A percentile compares a stretch with the other conserved stretches of the same genome.
phyloP scores from a whole-genome alignment of 2,329 filamentous ascomycete genomes.

The Fusarium poae region DNA sequence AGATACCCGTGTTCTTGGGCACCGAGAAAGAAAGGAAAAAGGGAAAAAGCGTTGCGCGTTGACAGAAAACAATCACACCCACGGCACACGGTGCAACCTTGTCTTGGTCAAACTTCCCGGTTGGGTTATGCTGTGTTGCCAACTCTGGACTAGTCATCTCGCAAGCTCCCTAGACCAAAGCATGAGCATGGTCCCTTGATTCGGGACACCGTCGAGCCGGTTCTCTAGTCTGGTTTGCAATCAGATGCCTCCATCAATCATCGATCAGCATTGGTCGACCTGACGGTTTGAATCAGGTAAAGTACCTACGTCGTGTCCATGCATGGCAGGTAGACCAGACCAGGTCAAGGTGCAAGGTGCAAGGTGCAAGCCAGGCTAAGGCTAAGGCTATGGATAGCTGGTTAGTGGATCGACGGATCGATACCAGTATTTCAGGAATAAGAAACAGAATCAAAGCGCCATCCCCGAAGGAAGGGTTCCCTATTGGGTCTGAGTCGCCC shows the following conservation, averaged over 20 bases:
- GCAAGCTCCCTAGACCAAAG: slow-evolving; percentile 15
- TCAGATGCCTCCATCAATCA: slow-evolving; percentile 39
- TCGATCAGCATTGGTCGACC: slow-evolving; percentile 27
- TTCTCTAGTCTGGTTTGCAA: slow-evolving; percentile 11
- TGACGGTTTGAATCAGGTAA: slow-evolving; percentile 21
- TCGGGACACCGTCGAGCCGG: slow-evolving; percentile 36
- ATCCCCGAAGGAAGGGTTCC: slow-evolving; percentile 35
- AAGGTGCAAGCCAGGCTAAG: too few relatives aligned
- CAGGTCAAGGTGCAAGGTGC: background rate
- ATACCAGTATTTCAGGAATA: slow-evolving; percentile 31
- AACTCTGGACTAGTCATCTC: slow-evolving; percentile 30
- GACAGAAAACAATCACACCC: slow-evolving; percentile 35
- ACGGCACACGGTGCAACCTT: slow-evolving; percentile 31
- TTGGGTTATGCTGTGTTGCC: slow-evolving; percentile 34
- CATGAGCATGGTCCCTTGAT: slow-evolving; percentile 15
- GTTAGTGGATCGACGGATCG: slow-evolving; percentile 14
- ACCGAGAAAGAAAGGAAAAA: background rate
- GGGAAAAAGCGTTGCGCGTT: slow-evolving; percentile 25
- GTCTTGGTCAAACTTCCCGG: slow-evolving; percentile 31
- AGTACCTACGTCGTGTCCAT: slow-evolving; percentile 2
- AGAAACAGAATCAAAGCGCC: slow-evolving; percentile 39
- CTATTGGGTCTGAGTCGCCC: slow-evolving; percentile 36
- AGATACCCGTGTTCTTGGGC: slow-evolving; percentile 24
- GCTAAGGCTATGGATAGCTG: background rate
- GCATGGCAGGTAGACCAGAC: background rate